A percentile compares a stretch with the other conserved stretches of the same genome.
Evolutionary conservation across 176 grass and related monocot genomes (phyloP).

Genomic region (Oryza australiensis): DNA sequence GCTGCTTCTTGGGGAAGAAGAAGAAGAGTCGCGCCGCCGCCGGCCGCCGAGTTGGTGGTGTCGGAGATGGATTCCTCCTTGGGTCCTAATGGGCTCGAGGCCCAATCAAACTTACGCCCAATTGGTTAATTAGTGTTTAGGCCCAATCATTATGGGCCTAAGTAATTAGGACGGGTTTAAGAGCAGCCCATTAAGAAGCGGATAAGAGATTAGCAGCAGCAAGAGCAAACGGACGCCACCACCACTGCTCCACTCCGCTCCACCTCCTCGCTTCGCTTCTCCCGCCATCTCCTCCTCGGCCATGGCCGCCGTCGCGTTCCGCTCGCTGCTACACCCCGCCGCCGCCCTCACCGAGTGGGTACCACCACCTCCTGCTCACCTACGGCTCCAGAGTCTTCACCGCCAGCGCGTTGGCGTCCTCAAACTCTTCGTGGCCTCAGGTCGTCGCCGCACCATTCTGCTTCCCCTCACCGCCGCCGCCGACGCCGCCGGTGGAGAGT

Average conservation of each 20-base stretch:
- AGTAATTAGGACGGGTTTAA: too few relatives aligned
- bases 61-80: neutral
- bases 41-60: neutral
- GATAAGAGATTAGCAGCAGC: slow-evolving; percentile 38
- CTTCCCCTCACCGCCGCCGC: slow-evolving; percentile 9
- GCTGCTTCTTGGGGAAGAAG: too few relatives aligned
- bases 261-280: slow-evolving; percentile 35
- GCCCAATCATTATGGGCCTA: too few relatives aligned
- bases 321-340: slow-evolving; percentile 13
- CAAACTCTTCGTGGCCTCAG: neutral
- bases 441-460: slow-evolving; percentile 1
- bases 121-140: too few relatives aligned
- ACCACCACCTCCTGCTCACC: slow-evolving; percentile 11
- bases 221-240: neutral
- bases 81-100: neutral
- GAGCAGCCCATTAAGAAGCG: neutral
- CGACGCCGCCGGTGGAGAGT: slow-evolving; percentile 6
- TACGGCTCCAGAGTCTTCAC: slow-evolving; percentile 16
- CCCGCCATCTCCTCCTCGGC: slow-evolving; percentile 34
- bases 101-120: neutral
- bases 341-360: neutral
- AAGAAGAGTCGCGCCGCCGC: neutral
- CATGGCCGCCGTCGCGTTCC: slow-evolving; percentile 39
- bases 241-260: neutral
- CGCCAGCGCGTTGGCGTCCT: slow-evolving; percentile 10